phyloP scores from a whole-genome alignment of 257 asterid species.

The Solanum phureja region DNA sequence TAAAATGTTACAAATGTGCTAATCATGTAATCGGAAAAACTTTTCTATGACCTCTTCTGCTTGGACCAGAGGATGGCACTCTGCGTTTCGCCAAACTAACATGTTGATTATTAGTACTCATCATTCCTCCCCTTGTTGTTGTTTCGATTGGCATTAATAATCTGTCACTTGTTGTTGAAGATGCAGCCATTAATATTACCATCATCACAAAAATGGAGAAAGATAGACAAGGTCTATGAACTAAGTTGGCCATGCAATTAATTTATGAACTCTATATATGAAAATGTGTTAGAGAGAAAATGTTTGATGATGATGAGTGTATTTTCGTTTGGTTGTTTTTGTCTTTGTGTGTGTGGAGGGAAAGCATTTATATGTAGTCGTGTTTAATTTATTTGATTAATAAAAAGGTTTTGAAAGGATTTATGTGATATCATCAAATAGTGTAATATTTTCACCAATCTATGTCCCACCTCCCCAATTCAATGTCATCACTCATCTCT shows the following conservation, averaged over 20 bases:
- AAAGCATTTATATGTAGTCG: neutral
- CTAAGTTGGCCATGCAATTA: neutral
- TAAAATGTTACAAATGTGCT: neutral
- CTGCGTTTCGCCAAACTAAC: neutral
- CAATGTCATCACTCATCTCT: neutral
- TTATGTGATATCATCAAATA: neutral
- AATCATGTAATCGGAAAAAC: neutral
- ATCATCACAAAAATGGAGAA: neutral
- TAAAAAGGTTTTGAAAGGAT: neutral
- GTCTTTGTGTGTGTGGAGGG: neutral
- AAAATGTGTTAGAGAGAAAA: neutral
- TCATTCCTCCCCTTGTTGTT: neutral
- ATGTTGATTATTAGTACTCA: neutral
- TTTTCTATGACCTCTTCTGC: conserved; percentile 1
- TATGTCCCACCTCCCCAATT: neutral
- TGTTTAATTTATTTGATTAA: neutral
- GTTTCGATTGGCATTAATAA: neutral
- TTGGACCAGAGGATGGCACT: conserved; percentile 3
- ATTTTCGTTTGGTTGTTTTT: neutral
- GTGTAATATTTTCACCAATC: neutral
- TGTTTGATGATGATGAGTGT: neutral
- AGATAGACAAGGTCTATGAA: neutral
- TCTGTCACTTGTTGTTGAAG: neutral
- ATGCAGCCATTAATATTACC: neutral
- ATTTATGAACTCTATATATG: neutral